Evolutionary conservation across 371 early-diverging fungal genomes (phyloP), one percentile per base, ranked within the genome.

Genomic region (Rhizopus microsporus): DNA sequence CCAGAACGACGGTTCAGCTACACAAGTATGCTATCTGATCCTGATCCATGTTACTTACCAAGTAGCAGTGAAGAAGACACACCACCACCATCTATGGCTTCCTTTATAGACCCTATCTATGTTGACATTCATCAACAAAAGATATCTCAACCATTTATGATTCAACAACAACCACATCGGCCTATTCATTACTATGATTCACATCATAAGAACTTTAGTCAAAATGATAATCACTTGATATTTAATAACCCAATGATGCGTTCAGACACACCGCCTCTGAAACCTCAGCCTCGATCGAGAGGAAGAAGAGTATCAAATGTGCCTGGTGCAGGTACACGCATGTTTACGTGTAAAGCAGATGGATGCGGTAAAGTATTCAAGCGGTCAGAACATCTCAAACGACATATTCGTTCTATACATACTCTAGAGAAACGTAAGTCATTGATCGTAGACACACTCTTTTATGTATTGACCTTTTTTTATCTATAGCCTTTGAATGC

Each of bases 361-460:
- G 83, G 78, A 7, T 87, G 87, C 52, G 80, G 81, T 46, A 78
- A 81, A 59, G 73, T 82, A n/a, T 87, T 87, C 47, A 87, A 87
- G 54, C 59, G 87, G 15, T 82, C 84, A 5, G 87, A 87, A 51
- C 87, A 87, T 60, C 65, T 87, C 12, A 85, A 85, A 48, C 74
- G 87, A 45, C 87, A 87, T 46, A 73, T 84, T 33, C 75, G 84
- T 43, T 87, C 85, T 1, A 82, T 87, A 34, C 87, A 87, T 56
- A 87, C 84, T 0, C 63, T 77, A 37, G 85, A 85, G 40, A 82
- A 82, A 73, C 85, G 84, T 84, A 77, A 76, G 83, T 78, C 5
- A 15, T 15, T 8, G 23, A 23, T 23, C 2, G 1, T 23, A 23
- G 23, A 2, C 17, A 38, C 33, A 5, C 29, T 40, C 32, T 34